A percentile compares a stretch with the other conserved stretches of the same genome.
Evolutionary conservation across 257 asterid genomes (phyloP).

Genomic region (Solanum medicagineum): DNA sequence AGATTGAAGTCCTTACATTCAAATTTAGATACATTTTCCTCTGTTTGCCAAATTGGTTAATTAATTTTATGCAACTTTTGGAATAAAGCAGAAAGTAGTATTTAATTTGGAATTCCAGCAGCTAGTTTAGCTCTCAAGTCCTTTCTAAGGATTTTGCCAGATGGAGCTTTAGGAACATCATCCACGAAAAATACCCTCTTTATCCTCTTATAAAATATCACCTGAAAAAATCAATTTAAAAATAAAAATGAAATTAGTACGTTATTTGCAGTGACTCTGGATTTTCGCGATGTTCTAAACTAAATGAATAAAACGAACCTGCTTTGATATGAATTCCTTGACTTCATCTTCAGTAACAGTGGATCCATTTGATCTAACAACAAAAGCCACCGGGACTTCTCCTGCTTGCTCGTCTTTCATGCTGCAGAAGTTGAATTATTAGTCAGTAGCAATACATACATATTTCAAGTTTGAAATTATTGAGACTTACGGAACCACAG

Average conservation of each 20-base stretch:
- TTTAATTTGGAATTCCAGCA: constrained; percentile 11
- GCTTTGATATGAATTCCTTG: constrained; percentile 59
- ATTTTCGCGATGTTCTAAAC: too few species aligned
- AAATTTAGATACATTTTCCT: not conserved
- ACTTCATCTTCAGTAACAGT: constrained; percentile 55
- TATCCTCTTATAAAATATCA: constrained; percentile 77
- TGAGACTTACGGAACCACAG: constrained; percentile 58
- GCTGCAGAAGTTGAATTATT: constrained; percentile 15
- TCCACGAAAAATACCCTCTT: constrained; percentile 59
- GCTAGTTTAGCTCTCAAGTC: constrained; percentile 74
- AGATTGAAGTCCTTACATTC: not conserved
- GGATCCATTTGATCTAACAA: constrained; percentile 49
- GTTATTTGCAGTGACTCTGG: too few species aligned
- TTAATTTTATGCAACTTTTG: not conserved
- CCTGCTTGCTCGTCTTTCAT: constrained; percentile 81
- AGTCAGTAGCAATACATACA: not conserved
- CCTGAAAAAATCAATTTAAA: constrained; percentile 28
- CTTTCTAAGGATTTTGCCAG: constrained; percentile 87
- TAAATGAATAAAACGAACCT: constrained; percentile 12
- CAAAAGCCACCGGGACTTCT: constrained; percentile 90
- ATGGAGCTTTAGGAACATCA: constrained; percentile 67
- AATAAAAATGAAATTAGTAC: not conserved
- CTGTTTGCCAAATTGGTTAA: not conserved
- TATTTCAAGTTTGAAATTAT: not conserved
- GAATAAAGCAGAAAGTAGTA: not conserved